phyloP scores from a whole-genome alignment of 495 filamentous ascomycete genomes.

The Thermothielavioides terrestris region DNA sequence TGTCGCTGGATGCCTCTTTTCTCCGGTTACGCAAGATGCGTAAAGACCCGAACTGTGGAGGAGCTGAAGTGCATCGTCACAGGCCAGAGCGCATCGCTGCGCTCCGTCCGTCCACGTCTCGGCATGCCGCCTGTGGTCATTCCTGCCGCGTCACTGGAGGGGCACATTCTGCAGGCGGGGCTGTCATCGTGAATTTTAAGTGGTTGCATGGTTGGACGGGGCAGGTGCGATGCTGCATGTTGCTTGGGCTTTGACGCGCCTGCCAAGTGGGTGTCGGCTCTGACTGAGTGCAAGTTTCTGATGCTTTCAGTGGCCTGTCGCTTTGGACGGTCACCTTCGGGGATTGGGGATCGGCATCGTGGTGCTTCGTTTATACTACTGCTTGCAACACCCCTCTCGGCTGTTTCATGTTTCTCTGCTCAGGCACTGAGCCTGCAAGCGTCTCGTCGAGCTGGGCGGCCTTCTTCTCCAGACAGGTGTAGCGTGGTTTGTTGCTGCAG shows the following conservation, averaged over 20 bases:
- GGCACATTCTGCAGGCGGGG: neutral
- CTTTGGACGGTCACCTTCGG: conserved; percentile 17
- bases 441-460: no score
- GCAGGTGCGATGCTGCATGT: neutral
- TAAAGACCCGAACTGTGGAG: no score
- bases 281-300: neutral
- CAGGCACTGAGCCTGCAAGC: conserved; percentile 3
- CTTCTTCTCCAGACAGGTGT: no score
- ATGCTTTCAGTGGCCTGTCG: neutral
- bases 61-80: no score
- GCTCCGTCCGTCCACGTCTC: neutral
- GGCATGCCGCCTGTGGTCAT: neutral
- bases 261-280: conserved; percentile 17
- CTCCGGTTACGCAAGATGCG: no score
- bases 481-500: no score
- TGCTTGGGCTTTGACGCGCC: conserved; percentile 2
- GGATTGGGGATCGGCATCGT: conserved; percentile 14
- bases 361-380: no score
- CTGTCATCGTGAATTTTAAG: conserved; percentile 10
- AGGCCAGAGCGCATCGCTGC: neutral
- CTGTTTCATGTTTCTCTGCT: conserved; percentile 26
- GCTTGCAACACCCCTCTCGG: conserved; percentile 8
- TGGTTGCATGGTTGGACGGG: conserved; percentile 19
- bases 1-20: no score
- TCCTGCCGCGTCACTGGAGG: neutral